Percentiles rank a stretch among this genome's conserved stretches.
Conservation (phyloP, 192 early-diverging fungal species). For the Funneliformis geosporum region DNA sequence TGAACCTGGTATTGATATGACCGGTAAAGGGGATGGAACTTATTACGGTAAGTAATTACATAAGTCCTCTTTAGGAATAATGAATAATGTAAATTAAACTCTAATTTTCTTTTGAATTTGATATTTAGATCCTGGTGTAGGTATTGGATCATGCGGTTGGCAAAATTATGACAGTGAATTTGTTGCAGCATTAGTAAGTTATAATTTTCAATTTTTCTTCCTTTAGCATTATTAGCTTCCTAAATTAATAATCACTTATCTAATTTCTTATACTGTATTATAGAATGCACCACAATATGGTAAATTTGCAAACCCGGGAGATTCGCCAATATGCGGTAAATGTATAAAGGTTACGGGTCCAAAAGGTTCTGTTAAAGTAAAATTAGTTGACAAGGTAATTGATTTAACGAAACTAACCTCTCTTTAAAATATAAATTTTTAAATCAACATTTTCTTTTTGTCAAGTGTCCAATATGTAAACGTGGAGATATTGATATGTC, state of each 20-base stretch:
- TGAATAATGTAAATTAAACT: not conserved
- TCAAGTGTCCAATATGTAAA: conserved; percentile 44
- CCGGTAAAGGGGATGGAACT: conserved; percentile 28
- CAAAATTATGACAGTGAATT: conserved; percentile 19
- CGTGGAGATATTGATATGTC: conserved; percentile 42
- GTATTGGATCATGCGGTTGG: conserved; percentile 20
- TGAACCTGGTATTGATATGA: not conserved
- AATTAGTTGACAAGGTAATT: conserved; percentile 57
- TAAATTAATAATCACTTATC: not conserved
- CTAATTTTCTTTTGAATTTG: not conserved
- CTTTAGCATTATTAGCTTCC: not conserved
- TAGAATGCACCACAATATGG: conserved; percentile 51
- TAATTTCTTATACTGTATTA: not conserved
- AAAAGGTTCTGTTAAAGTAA: conserved; percentile 50
- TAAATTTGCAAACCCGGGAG: conserved; percentile 38
- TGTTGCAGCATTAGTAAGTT: conserved; percentile 27
- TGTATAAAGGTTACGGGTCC: conserved; percentile 53
- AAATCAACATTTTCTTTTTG: not conserved
- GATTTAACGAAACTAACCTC: not conserved
- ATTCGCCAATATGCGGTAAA: conserved; percentile 54
- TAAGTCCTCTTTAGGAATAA: not conserved
- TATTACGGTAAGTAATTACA: conserved; percentile 25
- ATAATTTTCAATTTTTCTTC: not conserved
- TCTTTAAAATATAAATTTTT: not conserved
- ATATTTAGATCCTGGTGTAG: conserved; percentile 21